Conservation (phyloP, 768 basidiomycete species). For the Thelephora aurantiotincta region DNA sequence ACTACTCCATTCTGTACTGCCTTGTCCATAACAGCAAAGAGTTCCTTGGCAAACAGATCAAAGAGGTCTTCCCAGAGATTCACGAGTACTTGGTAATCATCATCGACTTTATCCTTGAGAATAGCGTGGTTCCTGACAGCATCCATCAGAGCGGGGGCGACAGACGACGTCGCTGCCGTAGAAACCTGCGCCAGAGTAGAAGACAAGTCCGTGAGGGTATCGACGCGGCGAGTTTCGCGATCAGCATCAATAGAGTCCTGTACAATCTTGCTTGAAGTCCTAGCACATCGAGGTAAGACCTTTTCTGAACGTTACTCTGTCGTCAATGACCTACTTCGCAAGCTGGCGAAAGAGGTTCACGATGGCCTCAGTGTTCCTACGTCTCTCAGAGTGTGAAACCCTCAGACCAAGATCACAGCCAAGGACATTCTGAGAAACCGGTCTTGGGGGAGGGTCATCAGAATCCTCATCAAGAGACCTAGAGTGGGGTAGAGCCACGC, state of each 20-base stretch:
- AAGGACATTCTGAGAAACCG: background rate
- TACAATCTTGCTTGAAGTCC: conserved; percentile 31
- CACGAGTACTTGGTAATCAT: conserved; percentile 25
- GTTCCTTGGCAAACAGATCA: conserved; percentile 24
- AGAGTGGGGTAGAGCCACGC: background rate
- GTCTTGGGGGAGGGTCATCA: background rate
- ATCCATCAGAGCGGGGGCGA: conserved; percentile 32
- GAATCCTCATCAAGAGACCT: background rate
- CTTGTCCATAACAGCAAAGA: conserved; percentile 22
- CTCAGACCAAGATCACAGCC: background rate
- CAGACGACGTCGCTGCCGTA: conserved; percentile 23
- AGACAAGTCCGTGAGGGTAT: conserved; percentile 35
- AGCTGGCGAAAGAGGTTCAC: conserved; percentile 25
- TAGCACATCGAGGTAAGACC: conserved; percentile 8
- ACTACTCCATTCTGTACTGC: conserved; percentile 10
- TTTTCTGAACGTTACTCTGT: conserved; percentile 4
- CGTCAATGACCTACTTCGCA: conserved; percentile 17
- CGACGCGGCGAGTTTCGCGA: conserved; percentile 31
- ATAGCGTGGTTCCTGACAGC: conserved; percentile 28
- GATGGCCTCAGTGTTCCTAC: conserved; percentile 13
- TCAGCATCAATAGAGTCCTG: conserved; percentile 27
- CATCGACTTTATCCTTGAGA: conserved; percentile 27
- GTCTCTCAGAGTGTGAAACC: conserved; percentile 1
- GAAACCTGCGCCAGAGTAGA: conserved; percentile 31
- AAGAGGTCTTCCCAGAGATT: conserved; percentile 34